Conservation (phyloP, 2,329 filamentous ascomycete genomes). For the Aspergillus vadensis region DNA sequence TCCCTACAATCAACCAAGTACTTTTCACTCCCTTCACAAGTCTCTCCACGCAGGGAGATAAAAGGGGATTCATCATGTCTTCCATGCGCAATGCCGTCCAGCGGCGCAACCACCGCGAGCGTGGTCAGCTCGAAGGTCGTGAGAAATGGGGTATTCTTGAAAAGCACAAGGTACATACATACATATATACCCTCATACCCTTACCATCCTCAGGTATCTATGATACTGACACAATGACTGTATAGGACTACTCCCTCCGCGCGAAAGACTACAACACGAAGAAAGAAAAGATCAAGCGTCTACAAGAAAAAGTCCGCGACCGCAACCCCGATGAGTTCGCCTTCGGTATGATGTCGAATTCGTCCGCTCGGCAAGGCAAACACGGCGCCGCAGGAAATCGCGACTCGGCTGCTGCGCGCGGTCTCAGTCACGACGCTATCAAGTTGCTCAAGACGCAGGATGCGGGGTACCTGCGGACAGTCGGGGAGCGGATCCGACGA, state of each 20-base stretch:
- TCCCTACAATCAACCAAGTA: neutral
- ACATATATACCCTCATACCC: slow-evolving; percentile 10
- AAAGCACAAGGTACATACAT: slow-evolving; percentile 77
- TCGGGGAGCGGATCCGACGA: slow-evolving; percentile 57
- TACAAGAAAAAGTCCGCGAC: slow-evolving; percentile 61
- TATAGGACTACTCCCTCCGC: slow-evolving; percentile 64
- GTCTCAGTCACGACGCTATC: slow-evolving; percentile 59
- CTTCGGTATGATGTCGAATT: slow-evolving; percentile 63
- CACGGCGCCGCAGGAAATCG: slow-evolving; percentile 44
- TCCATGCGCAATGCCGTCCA: slow-evolving; percentile 66
- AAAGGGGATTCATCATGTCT: slow-evolving; percentile 49
- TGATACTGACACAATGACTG: no score
- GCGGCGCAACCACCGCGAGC: slow-evolving; percentile 84
- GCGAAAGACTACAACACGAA: slow-evolving; percentile 66
- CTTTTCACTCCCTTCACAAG: neutral
- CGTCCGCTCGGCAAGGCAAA: slow-evolving; percentile 44
- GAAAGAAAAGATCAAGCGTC: slow-evolving; percentile 59
- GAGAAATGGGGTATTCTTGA: slow-evolving; percentile 88
- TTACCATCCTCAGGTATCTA: no score
- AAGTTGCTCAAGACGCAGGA: slow-evolving; percentile 68
- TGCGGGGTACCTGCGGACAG: slow-evolving; percentile 61
- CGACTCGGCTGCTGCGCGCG: slow-evolving; percentile 44
- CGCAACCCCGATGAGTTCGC: slow-evolving; percentile 68
- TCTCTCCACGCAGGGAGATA: neutral
- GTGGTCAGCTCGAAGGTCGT: slow-evolving; percentile 81